phyloP scores from a whole-genome alignment of 2,329 filamentous ascomycete genomes.

The Chaetomium strumarium region DNA sequence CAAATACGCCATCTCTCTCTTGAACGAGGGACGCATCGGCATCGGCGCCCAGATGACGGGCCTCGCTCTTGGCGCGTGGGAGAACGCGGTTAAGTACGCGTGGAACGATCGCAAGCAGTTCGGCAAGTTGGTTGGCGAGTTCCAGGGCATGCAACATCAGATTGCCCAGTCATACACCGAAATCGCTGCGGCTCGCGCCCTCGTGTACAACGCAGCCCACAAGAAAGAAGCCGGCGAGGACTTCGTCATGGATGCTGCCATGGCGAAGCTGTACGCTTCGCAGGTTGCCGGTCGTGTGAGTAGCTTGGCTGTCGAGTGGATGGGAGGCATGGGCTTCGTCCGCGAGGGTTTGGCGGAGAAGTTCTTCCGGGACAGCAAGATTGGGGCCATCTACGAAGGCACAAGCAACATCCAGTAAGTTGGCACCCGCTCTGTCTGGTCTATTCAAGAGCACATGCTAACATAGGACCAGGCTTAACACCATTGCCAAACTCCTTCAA shows the following conservation, averaged over 20 bases:
- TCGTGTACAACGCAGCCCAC: conserved; percentile 92
- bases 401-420: conserved; percentile 68
- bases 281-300: conserved; percentile 87
- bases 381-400: conserved; percentile 95
- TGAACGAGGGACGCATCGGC: conserved; percentile 96
- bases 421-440: not conserved
- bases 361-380: conserved; percentile 97
- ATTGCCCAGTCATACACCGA: conserved; percentile 94
- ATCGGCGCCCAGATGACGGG: conserved; percentile 99
- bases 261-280: conserved; percentile 93
- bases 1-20: conserved; percentile 89
- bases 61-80: conserved; percentile 86
- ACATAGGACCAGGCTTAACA: conserved; percentile 47
- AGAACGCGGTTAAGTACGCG: conserved; percentile 87
- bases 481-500: conserved; percentile 57
- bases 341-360: conserved; percentile 95
- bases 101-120: conserved; percentile 99
- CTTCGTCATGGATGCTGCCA: conserved; percentile 92
- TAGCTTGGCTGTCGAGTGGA: conserved; percentile 90
- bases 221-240: conserved; percentile 98
- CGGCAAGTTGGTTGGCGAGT: conserved; percentile 85
- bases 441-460: conserved; percentile 16
- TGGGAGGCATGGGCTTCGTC: conserved; percentile 99
- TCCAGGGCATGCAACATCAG: conserved; percentile 99
- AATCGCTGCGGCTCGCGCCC: conserved; percentile 80